Base-by-base conservation (phyloP, 2,329 filamentous ascomycete species). In the Trichoderma sp. region DNA sequence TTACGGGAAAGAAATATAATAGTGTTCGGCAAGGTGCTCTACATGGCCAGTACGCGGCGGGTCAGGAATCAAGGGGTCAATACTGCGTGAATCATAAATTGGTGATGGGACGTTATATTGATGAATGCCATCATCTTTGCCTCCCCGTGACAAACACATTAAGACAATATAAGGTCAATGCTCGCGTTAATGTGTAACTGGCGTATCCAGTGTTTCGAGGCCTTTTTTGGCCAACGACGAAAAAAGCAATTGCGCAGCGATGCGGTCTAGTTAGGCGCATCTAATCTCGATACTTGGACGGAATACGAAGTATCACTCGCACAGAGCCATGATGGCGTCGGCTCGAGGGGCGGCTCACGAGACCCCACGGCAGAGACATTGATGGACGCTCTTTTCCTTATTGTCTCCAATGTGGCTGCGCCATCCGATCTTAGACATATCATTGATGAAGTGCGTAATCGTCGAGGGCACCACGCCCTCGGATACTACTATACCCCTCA, bases 371-470 rank as follows among this genome's bases (percentile, higher is more conserved):
- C 25, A 27, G 35, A 64, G 25, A 32, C 35, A 22, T 42, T 22
- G 29, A 25, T 12, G 29, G 12, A n/a, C 5, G n/a, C 42, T 17
- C 17, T 10, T 19, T 22, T 39, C 13, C 35, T 8, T 50, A 32
- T 13, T 13, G 29, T 63, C 59, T 48, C 60, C 48, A 54, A 29
- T 42, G 25, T 42, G 59, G 48, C 60, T 54, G 34, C 10, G 25
- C 48, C 25, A 64, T 64, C 60, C 48, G 35, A 64, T 64, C 60
- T 54, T 13, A 39, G 48, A 64, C 45, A 64, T 22, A 50, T 27
- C 42, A 35, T 35, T 17, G 32, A 48, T 35, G 45, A 32, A 17
- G 22, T 58, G 54, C 54, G 35, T 58, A 37, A 58, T 39, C 34
- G 19, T 37, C 29, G 29, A 34, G 58, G 19, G 25, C 19, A 5